These are phyloP conservation scores for Auricularia cornea DNA, from an alignment of 768 basidiomycete species.

Conservation along the genomic window DNA sequence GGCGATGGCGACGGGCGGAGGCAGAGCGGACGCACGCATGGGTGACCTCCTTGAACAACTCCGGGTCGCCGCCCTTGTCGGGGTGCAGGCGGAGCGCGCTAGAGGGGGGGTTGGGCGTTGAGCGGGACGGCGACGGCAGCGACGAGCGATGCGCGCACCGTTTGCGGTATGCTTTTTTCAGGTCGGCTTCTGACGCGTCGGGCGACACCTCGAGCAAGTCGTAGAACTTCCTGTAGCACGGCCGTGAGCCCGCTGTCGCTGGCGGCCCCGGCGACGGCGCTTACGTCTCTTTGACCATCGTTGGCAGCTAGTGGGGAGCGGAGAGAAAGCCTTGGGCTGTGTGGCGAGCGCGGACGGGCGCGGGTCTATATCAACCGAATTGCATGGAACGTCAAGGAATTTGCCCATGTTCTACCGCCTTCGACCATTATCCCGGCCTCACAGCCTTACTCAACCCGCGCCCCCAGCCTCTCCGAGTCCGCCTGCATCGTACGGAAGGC, in stretches of 20 bases:
- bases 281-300: slow-evolving; percentile 15
- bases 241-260: neutral
- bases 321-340: neutral
- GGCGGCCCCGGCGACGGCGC: neutral
- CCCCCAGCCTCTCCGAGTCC: too few species aligned
- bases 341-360: neutral
- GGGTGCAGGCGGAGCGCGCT: slow-evolving; percentile 83
- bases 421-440: slow-evolving; percentile 1
- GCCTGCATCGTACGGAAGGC: too few species aligned
- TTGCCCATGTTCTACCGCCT: neutral
- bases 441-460: slow-evolving; percentile 1
- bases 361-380: neutral
- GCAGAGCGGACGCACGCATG: slow-evolving; percentile 63
- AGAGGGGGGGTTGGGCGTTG: slow-evolving; percentile 1
- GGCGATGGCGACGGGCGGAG: slow-evolving; percentile 4
- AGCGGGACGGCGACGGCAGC: slow-evolving; percentile 4
- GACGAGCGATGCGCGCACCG: slow-evolving; percentile 43
- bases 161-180: slow-evolving; percentile 95
- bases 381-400: neutral
- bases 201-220: slow-evolving; percentile 84
- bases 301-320: neutral
- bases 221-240: slow-evolving; percentile 65
- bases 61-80: slow-evolving; percentile 94
- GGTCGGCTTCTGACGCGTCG: slow-evolving; percentile 69
- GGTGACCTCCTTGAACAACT: slow-evolving; percentile 94